Evolutionary conservation across 2,329 filamentous ascomycete species (phyloP).

Genomic region (Delphinella strobiligena): DNA sequence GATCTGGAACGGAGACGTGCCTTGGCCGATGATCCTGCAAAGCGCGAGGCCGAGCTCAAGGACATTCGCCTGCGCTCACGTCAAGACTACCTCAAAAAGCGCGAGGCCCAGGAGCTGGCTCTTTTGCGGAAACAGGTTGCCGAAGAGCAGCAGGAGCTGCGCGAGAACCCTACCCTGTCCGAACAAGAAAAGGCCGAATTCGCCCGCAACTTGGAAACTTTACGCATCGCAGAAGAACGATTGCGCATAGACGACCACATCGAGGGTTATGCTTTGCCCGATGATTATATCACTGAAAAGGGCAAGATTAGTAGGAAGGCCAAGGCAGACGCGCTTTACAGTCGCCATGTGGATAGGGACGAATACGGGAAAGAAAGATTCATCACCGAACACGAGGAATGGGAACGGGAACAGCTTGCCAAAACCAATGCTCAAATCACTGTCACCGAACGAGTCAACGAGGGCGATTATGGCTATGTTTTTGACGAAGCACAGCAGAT

Average conservation of each 20-base stretch:
- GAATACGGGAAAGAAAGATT: constrained; percentile 81
- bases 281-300: constrained; percentile 90
- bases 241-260: constrained; percentile 80
- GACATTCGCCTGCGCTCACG: constrained; percentile 74
- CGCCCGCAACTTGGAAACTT: constrained; percentile 65
- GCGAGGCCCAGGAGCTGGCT: constrained; percentile 73
- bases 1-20: constrained; percentile 49
- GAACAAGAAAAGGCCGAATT: constrained; percentile 78
- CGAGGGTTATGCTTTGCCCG: constrained; percentile 85
- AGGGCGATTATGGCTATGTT: constrained; percentile 82
- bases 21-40: constrained; percentile 54
- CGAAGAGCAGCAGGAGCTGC: constrained; percentile 68
- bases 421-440: constrained; percentile 82
- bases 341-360: constrained; percentile 77
- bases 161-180: constrained; percentile 62
- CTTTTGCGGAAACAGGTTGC: constrained; percentile 81
- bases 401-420: constrained; percentile 79
- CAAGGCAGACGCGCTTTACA: constrained; percentile 83
- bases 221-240: constrained; percentile 53
- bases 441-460: constrained; percentile 60
- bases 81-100: constrained; percentile 87
- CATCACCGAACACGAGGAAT: constrained; percentile 88
- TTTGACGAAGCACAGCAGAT: constrained; percentile 84
- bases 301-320: constrained; percentile 77
- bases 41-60: constrained; percentile 59